Evolutionary conservation across 2,329 filamentous ascomycete genomes (phyloP), one percentile per base, ranked within the genome.

Genomic region (Metarhizium brunneum): DNA sequence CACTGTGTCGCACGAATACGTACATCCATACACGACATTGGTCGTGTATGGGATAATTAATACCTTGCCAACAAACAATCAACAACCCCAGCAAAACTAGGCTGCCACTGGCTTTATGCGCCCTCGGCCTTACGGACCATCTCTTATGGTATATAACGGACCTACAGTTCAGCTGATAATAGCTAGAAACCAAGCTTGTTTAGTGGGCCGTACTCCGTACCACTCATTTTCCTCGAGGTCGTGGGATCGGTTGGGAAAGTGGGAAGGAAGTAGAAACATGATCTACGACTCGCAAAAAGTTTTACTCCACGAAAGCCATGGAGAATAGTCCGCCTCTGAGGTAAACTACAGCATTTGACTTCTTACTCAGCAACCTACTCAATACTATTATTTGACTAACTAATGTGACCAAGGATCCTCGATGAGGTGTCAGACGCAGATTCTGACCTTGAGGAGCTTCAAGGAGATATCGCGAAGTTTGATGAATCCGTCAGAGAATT

Each of bases 361-460:
- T 29, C 11, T 45, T n/a, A 20, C n/a, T 13, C 16, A 18, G 16
- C 36, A 11, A 45, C 16, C 18, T 54, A 7, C 11, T 49, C 2
- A n/a, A 30, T 49, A 42, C 18, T 54, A 6, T 38, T 49, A 11
- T 25, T 35, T 35, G 32, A 5, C 32, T 35, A 35, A 35, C 38
- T 54, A 36, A 42, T 18, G 25, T n/a, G n/a, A 30, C 6, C 3
- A 36, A 65, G 61, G 25, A 49, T 59, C 30, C 53, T 56, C 32
- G 66, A 64, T 29, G 62, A 67, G 38, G 63, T 64, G 5, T 75
- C 73, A 11, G 73, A 76, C 55, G 71, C 69, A 20, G 73, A 76
- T 55, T 76, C 73, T 16, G 73, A 76, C 54, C 63, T 73, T n/a
- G 70, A 75, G 57, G 72, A 75, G 61, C 65, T 76, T 8, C 67